Percentiles rank a stretch among this genome's conserved stretches.
Conservation (phyloP, 208 protist genomes). For the Crithidia thermophila region DNA sequence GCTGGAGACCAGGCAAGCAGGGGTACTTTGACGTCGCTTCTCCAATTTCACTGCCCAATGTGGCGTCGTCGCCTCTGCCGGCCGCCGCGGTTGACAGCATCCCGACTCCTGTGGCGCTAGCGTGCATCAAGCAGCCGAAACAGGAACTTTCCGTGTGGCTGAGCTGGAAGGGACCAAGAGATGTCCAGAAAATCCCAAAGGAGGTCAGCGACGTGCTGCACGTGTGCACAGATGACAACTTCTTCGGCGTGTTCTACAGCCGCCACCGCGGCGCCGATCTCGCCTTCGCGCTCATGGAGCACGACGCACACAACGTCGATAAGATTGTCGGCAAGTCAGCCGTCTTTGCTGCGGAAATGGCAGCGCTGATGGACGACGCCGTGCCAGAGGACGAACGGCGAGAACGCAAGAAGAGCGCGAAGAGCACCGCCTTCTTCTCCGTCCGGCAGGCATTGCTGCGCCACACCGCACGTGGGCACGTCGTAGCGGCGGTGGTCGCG, state of each 20-base stretch:
- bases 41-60: neutral
- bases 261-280: constrained; percentile 9
- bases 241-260: constrained; percentile 25
- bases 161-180: constrained; percentile 11
- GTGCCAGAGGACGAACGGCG: neutral
- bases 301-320: neutral
- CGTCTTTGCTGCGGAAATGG: constrained; percentile 9
- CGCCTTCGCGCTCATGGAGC: constrained; percentile 22
- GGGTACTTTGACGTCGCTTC: constrained; percentile 17
- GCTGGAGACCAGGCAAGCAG: constrained; percentile 19
- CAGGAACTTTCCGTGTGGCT: constrained; percentile 24
- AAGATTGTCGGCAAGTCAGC: neutral
- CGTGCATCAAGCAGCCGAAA: constrained; percentile 28
- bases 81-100: neutral
- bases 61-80: neutral
- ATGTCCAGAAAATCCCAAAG: constrained; percentile 15
- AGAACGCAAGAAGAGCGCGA: neutral
- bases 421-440: constrained; percentile 5
- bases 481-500: constrained; percentile 39
- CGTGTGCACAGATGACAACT: constrained; percentile 16
- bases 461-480: constrained; percentile 32
- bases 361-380: constrained; percentile 5
- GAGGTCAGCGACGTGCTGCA: constrained; percentile 15
- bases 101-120: neutral
- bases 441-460: constrained; percentile 42